phyloP scores from a whole-genome alignment of 2,329 filamentous ascomycete species.

The Ilyonectria robusta region DNA sequence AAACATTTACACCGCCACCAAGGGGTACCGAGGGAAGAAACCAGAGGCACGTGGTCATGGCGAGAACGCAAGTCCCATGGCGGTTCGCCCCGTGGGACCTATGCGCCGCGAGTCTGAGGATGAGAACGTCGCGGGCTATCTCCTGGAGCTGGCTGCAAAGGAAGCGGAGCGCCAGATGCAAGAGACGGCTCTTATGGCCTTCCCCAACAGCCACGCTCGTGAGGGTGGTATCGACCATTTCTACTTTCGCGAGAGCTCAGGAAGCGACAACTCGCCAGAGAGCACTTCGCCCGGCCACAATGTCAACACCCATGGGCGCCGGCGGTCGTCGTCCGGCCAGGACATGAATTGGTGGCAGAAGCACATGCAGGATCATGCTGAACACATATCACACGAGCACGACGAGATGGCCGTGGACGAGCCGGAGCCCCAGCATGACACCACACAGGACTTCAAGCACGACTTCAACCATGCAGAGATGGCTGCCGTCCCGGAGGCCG shows the following conservation, averaged over 20 bases:
- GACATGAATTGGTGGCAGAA: conserved; percentile 81
- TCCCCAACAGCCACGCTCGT: conserved; percentile 79
- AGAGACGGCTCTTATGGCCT: conserved; percentile 82
- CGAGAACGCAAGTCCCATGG: conserved; percentile 45
- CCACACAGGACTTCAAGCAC: conserved; percentile 22
- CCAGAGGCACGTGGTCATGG: conserved; percentile 34
- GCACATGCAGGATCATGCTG: conserved; percentile 84
- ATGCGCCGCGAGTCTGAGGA: conserved; percentile 79
- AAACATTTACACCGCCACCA: conserved; percentile 68
- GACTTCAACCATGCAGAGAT: conserved; percentile 41
- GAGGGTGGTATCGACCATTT: conserved; percentile 82
- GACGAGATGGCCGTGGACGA: conserved; percentile 49
- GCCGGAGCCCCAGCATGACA: conserved; percentile 36
- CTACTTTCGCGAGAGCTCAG: conserved; percentile 75
- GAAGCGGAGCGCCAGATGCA: conserved; percentile 85
- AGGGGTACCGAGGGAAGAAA: conserved; percentile 55
- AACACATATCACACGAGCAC: conserved; percentile 69
- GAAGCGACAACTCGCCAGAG: conserved; percentile 65
- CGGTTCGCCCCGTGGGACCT: conserved; percentile 53
- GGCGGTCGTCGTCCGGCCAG: conserved; percentile 74
- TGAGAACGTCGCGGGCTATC: conserved; percentile 80
- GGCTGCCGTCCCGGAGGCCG: conserved; percentile 39
- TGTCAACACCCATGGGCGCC: conserved; percentile 45
- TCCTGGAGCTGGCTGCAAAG: conserved; percentile 84
- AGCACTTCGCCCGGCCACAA: conserved; percentile 53